Evolutionary conservation across 2,329 filamentous ascomycete species (phyloP), one percentile per base, ranked within the genome.

Genomic region (Paecilomyces formosus): DNA sequence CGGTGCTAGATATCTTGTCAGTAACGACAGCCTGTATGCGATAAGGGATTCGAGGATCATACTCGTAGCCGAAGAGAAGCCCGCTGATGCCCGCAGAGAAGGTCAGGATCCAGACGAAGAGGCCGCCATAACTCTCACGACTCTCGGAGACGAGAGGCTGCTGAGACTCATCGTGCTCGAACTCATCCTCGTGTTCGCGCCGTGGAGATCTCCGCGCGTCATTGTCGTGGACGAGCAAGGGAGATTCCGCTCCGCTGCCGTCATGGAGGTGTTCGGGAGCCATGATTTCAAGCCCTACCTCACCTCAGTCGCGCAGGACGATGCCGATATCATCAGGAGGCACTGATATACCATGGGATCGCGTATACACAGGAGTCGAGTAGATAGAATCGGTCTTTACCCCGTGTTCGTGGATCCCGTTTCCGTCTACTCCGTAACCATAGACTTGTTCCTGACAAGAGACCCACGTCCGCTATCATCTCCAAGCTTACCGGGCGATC

Each of bases 1-100:
- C 84, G 35, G 84, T 86, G 65, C 81, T 77, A 59, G 74, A 64
- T 58, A 59, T 56, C 45, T 24, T 55, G 33, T 57, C 21, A 58
- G 15, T 45, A 21, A 18, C n/a, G 39, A 45, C 39, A 6, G n/a
- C 15, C 18, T 45, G 7, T 45, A 45, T 45, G n/a, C n/a, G 39
- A 45, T n/a, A 7, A 45, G 18, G 39, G 39, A 45, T 45, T 45
- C 8, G 39, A 55, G 12, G 52, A 28, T 60, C 72, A 58, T 74
- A 82, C 81, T 86, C 84, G 66, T 85, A 86, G 58, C 84, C 84
- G 71, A 86, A 86, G 15, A 86, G 70, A 13, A 86, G 70, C 2
- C 83, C 83, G 55, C 79, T 82, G 13, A 86, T 77, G 3, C 82
- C 82, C 6, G 83, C 83, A 22, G 82, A 81, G 52, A 84, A 74